Conservation (phyloP, 2,329 filamentous ascomycete species). For the Hymenoscyphus fructigenus region DNA sequence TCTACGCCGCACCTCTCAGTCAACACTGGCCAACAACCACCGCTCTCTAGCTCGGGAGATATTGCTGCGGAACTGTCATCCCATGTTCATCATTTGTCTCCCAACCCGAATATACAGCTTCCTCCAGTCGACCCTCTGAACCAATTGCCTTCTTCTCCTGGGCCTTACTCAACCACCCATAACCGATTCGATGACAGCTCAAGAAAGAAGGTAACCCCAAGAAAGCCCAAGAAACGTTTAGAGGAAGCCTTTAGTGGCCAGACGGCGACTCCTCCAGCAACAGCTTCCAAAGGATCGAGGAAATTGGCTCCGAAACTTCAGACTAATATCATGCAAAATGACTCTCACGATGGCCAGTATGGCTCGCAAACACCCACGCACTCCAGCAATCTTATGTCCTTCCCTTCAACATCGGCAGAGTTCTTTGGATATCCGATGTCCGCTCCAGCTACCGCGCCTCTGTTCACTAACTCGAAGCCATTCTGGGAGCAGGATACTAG, state of each 20-base stretch:
- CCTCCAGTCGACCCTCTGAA: conserved; percentile 60
- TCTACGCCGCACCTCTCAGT: conserved; percentile 27
- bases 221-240: conserved; percentile 38
- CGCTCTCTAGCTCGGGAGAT: conserved; percentile 49
- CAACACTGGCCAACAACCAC: conserved; percentile 43
- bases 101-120: conserved; percentile 51
- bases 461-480: conserved; percentile 43
- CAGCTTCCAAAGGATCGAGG: conserved; percentile 53
- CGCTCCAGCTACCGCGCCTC: conserved; percentile 51
- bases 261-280: conserved; percentile 60
- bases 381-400: conserved; percentile 48
- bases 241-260: conserved; percentile 42
- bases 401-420: conserved; percentile 51
- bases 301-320: conserved; percentile 48
- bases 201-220: conserved; percentile 41
- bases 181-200: conserved; percentile 31
- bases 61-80: conserved; percentile 53
- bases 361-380: conserved; percentile 30
- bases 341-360: conserved; percentile 31
- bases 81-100: conserved; percentile 62
- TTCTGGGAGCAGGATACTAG: conserved; percentile 57
- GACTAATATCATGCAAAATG: conserved; percentile 35
- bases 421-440: conserved; percentile 62
- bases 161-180: conserved; percentile 33
- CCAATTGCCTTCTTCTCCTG: conserved; percentile 58